Base-by-base conservation (phyloP, 306 rosid genomes). In the Delonix regia region DNA sequence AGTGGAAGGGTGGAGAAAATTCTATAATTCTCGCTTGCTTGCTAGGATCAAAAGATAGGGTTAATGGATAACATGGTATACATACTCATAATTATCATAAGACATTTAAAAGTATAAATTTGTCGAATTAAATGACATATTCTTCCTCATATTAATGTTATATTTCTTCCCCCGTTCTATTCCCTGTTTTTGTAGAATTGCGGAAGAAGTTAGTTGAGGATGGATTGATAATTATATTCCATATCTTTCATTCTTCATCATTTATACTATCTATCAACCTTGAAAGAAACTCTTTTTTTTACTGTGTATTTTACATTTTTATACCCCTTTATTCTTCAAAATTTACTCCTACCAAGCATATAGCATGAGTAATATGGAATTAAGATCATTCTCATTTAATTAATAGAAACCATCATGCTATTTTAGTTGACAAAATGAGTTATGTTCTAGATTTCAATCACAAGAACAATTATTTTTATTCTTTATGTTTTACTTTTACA, bases 301-400 rank as follows among this genome's bases (percentile, higher is more conserved):
- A 38, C 63, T 21, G 11, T 69, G 36, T 62, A 62, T 69, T 76
- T 75, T 51, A 4, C 4, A 34, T 70, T 38, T 75, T 15, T 76
- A 36, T n/a, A 11, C 5, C 30, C 22, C 48, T 66, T 48, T 69
- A 61, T 62, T 69, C 64, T 48, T 71, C 52, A 33, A 62, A 66
- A 55, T 65, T 66, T 64, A n/a, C 57, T 71, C 5, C 48, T 7
- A 51, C 61, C 45, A 42, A 61, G 56, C 25, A 45, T n/a, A 6
- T n/a, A 15, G 24, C 8, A 16, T 12, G 64, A 56, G 34, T 62
- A 71, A 62, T 45, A 44, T 9, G 36, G 39, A 71, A 59, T 18
- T 63, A 24, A 55, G 74, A 14, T 8, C 25, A 69, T 49, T 19
- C 18, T 60, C 60, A 11, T 28, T 61, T 69, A 36, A 34, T 9